Percentiles rank a stretch among this genome's conserved stretches.
Conservation (phyloP, 331 rosid genomes). For the Erythrophleum ivorense region DNA sequence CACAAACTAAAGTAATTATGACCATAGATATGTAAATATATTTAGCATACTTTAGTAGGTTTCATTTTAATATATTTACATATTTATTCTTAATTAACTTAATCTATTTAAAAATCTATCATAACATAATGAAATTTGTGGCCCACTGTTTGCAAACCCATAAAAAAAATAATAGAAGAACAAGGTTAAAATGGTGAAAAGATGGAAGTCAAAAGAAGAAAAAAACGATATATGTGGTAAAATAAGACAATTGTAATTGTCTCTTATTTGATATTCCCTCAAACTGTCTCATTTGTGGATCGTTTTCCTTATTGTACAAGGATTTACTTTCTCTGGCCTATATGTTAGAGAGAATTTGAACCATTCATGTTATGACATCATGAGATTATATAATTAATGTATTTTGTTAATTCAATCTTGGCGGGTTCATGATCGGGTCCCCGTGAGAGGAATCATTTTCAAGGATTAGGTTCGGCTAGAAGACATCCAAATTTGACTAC, state of each 20-base stretch:
- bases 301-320: conserved; percentile 53
- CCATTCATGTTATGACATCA: conserved; percentile 2
- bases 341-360: conserved; percentile 53
- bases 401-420: not conserved
- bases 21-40: too few species aligned
- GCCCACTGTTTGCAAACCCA: not conserved
- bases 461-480: conserved; percentile 67
- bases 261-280: conserved; percentile 49
- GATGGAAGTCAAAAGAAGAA: not conserved
- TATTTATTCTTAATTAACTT: too few species aligned
- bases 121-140: not conserved
- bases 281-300: conserved; percentile 50
- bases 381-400: conserved; percentile 28
- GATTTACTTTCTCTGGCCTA: conserved; percentile 73
- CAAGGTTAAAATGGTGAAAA: conserved; percentile 28
- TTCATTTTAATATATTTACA: too few species aligned
- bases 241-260: conserved; percentile 17
- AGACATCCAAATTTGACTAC: conserved; percentile 68
- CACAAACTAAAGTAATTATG: too few species aligned
- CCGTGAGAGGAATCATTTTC: conserved; percentile 61
- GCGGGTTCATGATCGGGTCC: conserved; percentile 51
- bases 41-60: too few species aligned
- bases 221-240: conserved; percentile 15
- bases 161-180: not conserved
- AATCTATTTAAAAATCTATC: too few species aligned